Evolutionary conservation across 2,329 filamentous ascomycete species (phyloP).

Genomic region (Grosmannia huntii): DNA sequence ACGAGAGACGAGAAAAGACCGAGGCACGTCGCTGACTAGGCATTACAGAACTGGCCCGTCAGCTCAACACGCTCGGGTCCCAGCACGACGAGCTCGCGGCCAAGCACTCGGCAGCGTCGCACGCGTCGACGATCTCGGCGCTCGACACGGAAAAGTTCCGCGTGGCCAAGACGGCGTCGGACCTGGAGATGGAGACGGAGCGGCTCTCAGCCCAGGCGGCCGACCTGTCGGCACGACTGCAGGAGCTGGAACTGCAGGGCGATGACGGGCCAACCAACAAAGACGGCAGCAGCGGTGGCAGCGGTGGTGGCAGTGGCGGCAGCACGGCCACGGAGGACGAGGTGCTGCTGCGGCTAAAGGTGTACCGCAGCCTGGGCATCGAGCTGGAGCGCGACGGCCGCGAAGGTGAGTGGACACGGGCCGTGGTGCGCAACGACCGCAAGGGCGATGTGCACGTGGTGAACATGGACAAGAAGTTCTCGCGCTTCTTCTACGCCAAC

Average conservation of each 20-base stretch:
- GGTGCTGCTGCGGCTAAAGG: slow-evolving; percentile 64
- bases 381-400: slow-evolving; percentile 59
- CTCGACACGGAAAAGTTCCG: slow-evolving; percentile 92
- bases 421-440: slow-evolving; percentile 69
- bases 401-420: slow-evolving; percentile 67
- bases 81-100: slow-evolving; percentile 67
- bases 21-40: slow-evolving; percentile 14
- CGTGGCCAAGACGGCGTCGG: slow-evolving; percentile 78
- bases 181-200: slow-evolving; percentile 91
- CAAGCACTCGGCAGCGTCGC: slow-evolving; percentile 62
- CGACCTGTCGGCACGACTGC: slow-evolving; percentile 59
- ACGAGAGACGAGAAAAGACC: background rate
- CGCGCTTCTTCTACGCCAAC: slow-evolving; percentile 82
- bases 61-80: slow-evolving; percentile 58
- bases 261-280: slow-evolving; percentile 48
- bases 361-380: slow-evolving; percentile 84
- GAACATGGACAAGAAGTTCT: slow-evolving; percentile 87
- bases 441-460: slow-evolving; percentile 92
- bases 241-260: slow-evolving; percentile 77
- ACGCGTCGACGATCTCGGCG: slow-evolving; percentile 72
- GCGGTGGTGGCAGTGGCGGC: slow-evolving; percentile 4
- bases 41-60: slow-evolving; percentile 50
- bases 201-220: slow-evolving; percentile 68
- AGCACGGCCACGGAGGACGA: slow-evolving; percentile 43
- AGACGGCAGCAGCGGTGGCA: background rate